phyloP scores from a whole-genome alignment of 768 basidiomycete species.

The Amanita pallidorosea region DNA sequence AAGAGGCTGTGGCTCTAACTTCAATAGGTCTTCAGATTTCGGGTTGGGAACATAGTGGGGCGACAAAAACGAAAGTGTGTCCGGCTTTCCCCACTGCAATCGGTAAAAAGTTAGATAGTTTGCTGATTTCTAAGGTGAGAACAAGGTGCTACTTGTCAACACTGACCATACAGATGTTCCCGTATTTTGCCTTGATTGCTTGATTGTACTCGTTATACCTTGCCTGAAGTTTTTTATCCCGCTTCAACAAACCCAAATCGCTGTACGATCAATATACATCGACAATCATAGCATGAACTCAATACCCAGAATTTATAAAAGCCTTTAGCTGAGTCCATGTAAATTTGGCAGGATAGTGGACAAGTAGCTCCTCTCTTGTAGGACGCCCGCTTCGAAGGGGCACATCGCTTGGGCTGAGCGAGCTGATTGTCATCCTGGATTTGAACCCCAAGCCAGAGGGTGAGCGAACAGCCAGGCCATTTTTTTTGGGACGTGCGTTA shows the following conservation, averaged over 20 bases:
- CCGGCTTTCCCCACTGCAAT: conserved; percentile 67
- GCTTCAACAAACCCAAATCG: conserved; percentile 72
- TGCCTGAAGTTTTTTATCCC: conserved; percentile 56
- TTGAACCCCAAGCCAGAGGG: too few species aligned
- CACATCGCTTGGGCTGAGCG: conserved; percentile 17
- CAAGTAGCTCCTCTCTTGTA: conserved; percentile 53
- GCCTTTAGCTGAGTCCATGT: conserved; percentile 69
- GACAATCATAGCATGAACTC: not conserved
- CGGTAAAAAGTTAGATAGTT: conserved; percentile 61
- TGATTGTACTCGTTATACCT: conserved; percentile 53
- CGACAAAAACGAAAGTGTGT: conserved; percentile 48
- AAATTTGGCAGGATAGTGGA: conserved; percentile 64
- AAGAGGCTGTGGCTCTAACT: conserved; percentile 16
- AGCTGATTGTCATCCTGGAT: not conserved
- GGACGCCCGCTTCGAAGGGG: conserved; percentile 50
- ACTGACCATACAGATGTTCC: conserved; percentile 45
- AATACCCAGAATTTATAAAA: conserved; percentile 71
- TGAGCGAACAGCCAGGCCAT: not conserved
- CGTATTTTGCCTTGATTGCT: conserved; percentile 47
- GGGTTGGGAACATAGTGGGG: conserved; percentile 33
- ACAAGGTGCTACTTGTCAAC: not conserved
- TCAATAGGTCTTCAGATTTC: conserved; percentile 3
- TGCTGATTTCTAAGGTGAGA: conserved; percentile 26
- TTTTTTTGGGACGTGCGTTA: too few species aligned
- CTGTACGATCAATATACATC: conserved; percentile 22